These are phyloP conservation scores for Leishmania martiniquensis DNA, from an alignment of 208 protist genomes.

Conservation along the genomic window DNA sequence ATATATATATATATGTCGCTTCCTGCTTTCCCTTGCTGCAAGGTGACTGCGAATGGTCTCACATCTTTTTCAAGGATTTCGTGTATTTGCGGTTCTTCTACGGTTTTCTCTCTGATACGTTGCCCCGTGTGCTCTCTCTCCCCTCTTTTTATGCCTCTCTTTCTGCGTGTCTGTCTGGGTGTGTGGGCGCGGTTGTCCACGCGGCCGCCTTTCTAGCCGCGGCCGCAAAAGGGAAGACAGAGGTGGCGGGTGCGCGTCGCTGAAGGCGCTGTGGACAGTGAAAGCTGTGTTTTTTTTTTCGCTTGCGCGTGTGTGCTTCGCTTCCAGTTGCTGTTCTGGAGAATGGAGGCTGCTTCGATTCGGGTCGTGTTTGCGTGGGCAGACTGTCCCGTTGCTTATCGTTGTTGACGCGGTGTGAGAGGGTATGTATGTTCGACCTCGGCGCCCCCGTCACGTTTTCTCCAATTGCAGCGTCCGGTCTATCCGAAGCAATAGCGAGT, in stretches of 20 bases:
- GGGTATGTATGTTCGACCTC: neutral
- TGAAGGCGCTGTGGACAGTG: neutral
- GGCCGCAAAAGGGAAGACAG: neutral
- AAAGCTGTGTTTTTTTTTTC: conserved; percentile 6
- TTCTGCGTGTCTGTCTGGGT: neutral
- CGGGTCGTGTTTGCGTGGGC: neutral
- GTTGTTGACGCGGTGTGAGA: neutral
- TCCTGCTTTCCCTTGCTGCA: neutral
- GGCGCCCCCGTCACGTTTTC: neutral
- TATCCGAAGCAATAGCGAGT: neutral
- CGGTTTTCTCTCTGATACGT: neutral
- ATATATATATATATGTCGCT: too few relatives aligned
- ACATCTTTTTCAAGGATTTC: neutral
- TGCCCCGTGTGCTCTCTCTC: neutral
- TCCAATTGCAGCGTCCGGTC: neutral
- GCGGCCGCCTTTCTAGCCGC: neutral
- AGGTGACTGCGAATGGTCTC: neutral
- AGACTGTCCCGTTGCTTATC: neutral
- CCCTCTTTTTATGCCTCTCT: neutral
- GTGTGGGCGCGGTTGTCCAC: neutral
- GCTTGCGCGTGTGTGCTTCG: neutral
- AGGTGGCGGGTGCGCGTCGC: neutral
- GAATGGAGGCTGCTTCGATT: neutral
- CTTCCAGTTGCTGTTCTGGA: neutral
- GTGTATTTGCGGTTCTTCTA: neutral